Conservation (phyloP, 2,329 filamentous ascomycete species). For the Bipolaris oryzae region DNA sequence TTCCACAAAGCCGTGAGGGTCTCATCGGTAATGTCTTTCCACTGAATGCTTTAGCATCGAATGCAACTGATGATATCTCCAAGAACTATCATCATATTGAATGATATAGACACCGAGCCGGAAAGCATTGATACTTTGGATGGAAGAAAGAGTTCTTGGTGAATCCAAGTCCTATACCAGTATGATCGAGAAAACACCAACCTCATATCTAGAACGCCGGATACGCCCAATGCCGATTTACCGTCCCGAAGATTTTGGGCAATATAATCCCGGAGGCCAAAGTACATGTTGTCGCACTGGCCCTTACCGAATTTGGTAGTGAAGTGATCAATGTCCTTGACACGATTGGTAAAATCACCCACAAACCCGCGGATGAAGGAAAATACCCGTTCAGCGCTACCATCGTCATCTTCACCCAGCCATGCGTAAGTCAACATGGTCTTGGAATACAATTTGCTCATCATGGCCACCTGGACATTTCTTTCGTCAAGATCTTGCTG, state of each 20-base stretch:
- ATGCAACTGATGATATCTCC: neutral
- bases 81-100: neutral
- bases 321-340: neutral
- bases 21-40: neutral
- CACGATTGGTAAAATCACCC: neutral
- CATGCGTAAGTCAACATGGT: neutral
- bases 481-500: neutral
- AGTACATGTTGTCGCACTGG: neutral
- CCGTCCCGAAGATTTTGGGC: neutral
- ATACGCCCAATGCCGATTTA: neutral
- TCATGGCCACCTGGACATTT: neutral
- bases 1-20: too few relatives aligned
- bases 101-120: neutral
- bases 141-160: neutral
- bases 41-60: neutral
- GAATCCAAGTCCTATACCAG: neutral
- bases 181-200: neutral
- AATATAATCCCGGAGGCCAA: too few relatives aligned
- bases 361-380: neutral
- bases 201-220: neutral
- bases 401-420: slow-evolving; percentile 1
- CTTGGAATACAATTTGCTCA: slow-evolving; percentile 1
- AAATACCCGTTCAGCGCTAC: neutral
- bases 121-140: neutral
- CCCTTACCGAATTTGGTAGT: neutral